phyloP scores from a whole-genome alignment of 441 rosid species.

The Caryocar brasiliense region DNA sequence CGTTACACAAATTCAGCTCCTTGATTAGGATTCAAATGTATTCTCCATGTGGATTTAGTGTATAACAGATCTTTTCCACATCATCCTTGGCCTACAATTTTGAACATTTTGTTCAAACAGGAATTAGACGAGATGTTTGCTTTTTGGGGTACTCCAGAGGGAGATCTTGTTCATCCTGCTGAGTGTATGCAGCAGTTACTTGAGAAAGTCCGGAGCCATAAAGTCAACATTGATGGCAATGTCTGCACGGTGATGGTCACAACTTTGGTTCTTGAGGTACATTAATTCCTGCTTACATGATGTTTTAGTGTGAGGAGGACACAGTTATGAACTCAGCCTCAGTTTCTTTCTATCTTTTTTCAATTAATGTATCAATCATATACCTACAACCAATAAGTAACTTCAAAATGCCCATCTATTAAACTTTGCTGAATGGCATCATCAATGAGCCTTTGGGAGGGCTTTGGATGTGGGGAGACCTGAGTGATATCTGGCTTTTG shows the following conservation, averaged over 20 bases:
- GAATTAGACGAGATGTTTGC: slow-evolving; percentile 83
- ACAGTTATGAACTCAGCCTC: not conserved
- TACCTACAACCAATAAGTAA: too few relatives aligned
- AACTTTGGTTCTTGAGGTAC: slow-evolving; percentile 97
- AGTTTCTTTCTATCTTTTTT: too few relatives aligned
- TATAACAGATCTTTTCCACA: not conserved
- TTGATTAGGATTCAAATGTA: not conserved
- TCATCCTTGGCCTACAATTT: not conserved
- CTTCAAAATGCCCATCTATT: too few relatives aligned
- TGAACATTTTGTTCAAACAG: slow-evolving; percentile 33
- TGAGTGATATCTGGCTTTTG: too few relatives aligned
- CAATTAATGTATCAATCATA: too few relatives aligned
- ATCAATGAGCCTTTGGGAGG: too few relatives aligned
- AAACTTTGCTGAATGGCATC: too few relatives aligned
- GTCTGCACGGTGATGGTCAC: slow-evolving; percentile 97
- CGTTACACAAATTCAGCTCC: too few relatives aligned
- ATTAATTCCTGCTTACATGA: not conserved
- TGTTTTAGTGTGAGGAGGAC: not conserved
- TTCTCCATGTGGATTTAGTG: not conserved
- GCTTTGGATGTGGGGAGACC: too few relatives aligned
- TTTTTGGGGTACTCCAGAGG: slow-evolving; percentile 98
- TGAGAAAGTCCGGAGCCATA: slow-evolving; percentile 89
- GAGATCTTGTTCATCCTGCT: slow-evolving; percentile 90
- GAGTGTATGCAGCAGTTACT: slow-evolving; percentile 95
- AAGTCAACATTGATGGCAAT: slow-evolving; percentile 85